Evolutionary conservation across 345 rosid species (phyloP), one percentile per base, ranked within the genome.

Genomic region (Citrus mangshanensis): DNA sequence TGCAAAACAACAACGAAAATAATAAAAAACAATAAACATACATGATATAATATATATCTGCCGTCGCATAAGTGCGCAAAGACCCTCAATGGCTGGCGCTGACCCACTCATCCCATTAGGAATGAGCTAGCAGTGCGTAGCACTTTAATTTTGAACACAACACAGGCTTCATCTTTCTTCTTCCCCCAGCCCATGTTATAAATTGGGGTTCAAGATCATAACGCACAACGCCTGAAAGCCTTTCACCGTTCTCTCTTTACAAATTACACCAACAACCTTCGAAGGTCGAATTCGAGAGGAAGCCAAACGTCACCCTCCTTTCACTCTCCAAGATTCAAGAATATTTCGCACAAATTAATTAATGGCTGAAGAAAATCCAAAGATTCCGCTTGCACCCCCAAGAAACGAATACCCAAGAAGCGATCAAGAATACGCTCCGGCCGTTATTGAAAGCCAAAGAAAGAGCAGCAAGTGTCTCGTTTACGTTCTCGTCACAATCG

Each of bases 381-480:
- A 8, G 0, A 24, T 59, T 49, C 82, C 81, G 6, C 59, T 81
- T 46, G 87, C 89, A 25, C 87, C 88, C 4, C 16, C 83, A 0
- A 73, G 42, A 30, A 76, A 56, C 3, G 64, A 82, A 6, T 63
- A 82, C 10, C 83, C 71, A 12, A 78, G 86, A 70, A 84, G 91
- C 80, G 89, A 89, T 27, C 87, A 84, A 63, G 87, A 79, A 69
- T 71, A 8, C 4, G 84, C 75, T 7, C 30, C 73, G 1, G 2
- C 54, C 0, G 76, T 58, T 54, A 21, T 4, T 25, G 65, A 69
- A 74, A 35, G 13, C 1, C 66, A 38, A 37, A 67, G 79, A 22
- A 42, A 59, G 35, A 70, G 82, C n/a, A 86, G 88, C 28, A 92
- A 92, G 72, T 85, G 86, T 62, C 68, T 87, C 4, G 86, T 89